A percentile compares a stretch with the other conserved stretches of the same genome.
Evolutionary conservation across 768 basidiomycete genomes (phyloP).

Genomic region (Butyriboletus loyo): DNA sequence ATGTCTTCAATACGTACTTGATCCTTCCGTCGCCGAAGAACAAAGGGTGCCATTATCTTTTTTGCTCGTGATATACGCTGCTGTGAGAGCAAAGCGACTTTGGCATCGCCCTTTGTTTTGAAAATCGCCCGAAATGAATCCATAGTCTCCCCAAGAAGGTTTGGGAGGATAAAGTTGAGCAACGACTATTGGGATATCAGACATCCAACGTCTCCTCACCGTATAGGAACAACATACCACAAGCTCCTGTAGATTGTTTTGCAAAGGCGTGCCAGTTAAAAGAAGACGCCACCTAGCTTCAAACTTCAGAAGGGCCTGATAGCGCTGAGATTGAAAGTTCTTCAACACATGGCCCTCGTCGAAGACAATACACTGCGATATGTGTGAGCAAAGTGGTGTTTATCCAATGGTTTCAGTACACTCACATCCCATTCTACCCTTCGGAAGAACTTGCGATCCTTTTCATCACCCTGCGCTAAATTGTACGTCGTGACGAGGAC

Average conservation of each 20-base stretch:
- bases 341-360: slow-evolving; percentile 98
- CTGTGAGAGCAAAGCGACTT: slow-evolving; percentile 82
- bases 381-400: not conserved
- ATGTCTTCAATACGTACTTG: slow-evolving; percentile 51
- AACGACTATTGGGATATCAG: slow-evolving; percentile 60
- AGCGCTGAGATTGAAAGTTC: slow-evolving; percentile 97
- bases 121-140: slow-evolving; percentile 89
- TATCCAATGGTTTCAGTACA: not conserved
- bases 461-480: slow-evolving; percentile 80
- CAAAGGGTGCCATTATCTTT: slow-evolving; percentile 99
- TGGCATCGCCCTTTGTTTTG: slow-evolving; percentile 93
- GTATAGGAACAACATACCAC: slow-evolving; percentile 53
- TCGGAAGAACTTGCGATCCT: slow-evolving; percentile 91
- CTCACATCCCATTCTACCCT: slow-evolving; percentile 91
- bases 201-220: slow-evolving; percentile 1
- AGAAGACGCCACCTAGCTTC: slow-evolving; percentile 87
- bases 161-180: slow-evolving; percentile 96
- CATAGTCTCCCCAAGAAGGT: slow-evolving; percentile 77
- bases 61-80: slow-evolving; percentile 94
- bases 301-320: slow-evolving; percentile 82
- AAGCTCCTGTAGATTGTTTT: slow-evolving; percentile 87
- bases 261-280: slow-evolving; percentile 93
- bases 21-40: slow-evolving; percentile 93
- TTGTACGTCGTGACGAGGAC: slow-evolving; percentile 97
- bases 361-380: slow-evolving; percentile 78